phyloP scores from a whole-genome alignment of 2,329 filamentous ascomycete species.

The Fusarium pseudocircinatum region DNA sequence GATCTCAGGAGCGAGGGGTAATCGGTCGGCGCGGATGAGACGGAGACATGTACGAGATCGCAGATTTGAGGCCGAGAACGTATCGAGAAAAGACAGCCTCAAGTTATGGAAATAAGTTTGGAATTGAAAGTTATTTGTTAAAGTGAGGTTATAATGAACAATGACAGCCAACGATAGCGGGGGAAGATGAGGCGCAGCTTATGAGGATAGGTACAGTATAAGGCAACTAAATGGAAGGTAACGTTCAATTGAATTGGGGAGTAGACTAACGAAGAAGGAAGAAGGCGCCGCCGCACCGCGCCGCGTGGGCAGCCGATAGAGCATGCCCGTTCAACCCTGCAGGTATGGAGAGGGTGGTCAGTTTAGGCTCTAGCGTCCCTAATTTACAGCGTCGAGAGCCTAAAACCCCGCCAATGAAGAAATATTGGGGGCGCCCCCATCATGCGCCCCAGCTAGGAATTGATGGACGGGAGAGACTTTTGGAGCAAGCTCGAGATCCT shows the following conservation, averaged over 20 bases:
- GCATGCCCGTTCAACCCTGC: neutral
- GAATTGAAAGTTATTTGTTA: conserved; percentile 11
- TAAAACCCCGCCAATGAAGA: conserved; percentile 41
- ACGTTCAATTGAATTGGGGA: neutral
- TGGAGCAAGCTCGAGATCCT: neutral
- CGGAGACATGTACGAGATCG: conserved; percentile 35
- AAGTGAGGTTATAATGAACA: conserved; percentile 25
- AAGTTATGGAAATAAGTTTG: neutral
- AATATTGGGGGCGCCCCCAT: conserved; percentile 10
- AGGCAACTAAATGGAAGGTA: neutral
- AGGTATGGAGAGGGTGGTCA: conserved; percentile 18
- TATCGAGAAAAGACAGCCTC: neutral
- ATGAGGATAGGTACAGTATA: conserved; percentile 3
- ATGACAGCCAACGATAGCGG: conserved; percentile 10
- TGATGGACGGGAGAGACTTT: neutral
- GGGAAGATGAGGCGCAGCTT: conserved; percentile 36
- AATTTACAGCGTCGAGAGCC: conserved; percentile 28
- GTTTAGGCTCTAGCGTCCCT: conserved; percentile 33
- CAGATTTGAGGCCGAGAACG: neutral
- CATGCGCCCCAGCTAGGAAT: neutral
- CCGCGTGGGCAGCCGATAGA: conserved; percentile 15
- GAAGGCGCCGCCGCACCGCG: conserved; percentile 12
- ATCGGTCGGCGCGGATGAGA: conserved; percentile 28
- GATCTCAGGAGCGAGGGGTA: conserved; percentile 32
- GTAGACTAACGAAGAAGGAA: neutral